Percentiles rank a stretch among this genome's conserved stretches.
phyloP scores from a whole-genome alignment of 306 rosid genomes.

The Purshia tridentata region DNA sequence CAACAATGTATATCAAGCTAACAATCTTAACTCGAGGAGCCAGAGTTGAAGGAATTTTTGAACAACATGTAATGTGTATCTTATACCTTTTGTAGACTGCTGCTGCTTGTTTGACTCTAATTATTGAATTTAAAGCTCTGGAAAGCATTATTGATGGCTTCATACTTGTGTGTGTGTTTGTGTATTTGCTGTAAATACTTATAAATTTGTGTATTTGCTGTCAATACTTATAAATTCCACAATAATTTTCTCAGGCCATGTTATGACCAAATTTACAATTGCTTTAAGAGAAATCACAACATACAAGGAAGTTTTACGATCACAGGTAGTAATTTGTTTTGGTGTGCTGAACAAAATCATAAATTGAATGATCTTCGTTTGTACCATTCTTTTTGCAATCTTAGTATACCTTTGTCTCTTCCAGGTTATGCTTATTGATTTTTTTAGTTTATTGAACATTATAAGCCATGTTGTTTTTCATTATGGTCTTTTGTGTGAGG shows the following conservation, averaged over 20 bases:
- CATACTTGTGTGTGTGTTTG: conserved; percentile 4
- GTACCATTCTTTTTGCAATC: background rate
- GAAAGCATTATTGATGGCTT: background rate
- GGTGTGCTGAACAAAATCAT: background rate
- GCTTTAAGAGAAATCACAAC: conserved; percentile 91
- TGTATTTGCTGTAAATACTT: background rate
- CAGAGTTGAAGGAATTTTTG: conserved; percentile 22
- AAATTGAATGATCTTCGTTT: background rate
- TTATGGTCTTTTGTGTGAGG: background rate
- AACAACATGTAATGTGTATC: background rate
- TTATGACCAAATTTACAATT: conserved; percentile 84
- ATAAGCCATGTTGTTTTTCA: background rate
- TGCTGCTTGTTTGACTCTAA: background rate
- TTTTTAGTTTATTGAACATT: background rate
- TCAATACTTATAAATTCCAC: background rate
- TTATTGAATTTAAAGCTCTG: background rate
- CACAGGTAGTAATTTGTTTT: conserved; percentile 56
- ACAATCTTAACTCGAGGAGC: background rate
- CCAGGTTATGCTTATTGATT: background rate
- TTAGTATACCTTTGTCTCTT: background rate
- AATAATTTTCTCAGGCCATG: conserved; percentile 55
- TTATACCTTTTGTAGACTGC: background rate
- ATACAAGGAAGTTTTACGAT: conserved; percentile 92
- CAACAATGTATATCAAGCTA: background rate
- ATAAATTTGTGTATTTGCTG: conserved; percentile 12